Evolutionary conservation across 2,329 filamentous ascomycete species (phyloP), one percentile per base, ranked within the genome.

Genomic region (Fusarium graminum): DNA sequence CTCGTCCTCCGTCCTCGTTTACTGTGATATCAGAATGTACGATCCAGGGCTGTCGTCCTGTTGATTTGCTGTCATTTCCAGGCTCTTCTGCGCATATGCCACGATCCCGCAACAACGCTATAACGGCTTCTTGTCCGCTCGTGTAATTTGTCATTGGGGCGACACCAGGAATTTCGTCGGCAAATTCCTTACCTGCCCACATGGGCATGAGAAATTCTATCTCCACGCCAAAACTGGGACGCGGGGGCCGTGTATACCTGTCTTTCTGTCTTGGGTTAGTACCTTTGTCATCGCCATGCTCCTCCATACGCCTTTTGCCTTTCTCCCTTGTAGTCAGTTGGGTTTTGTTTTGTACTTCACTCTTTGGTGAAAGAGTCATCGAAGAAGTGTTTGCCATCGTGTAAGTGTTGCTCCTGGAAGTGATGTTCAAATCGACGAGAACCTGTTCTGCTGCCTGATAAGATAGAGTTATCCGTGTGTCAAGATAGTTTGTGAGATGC

Each of bases 141-240:
- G 1, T 6, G 3, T 29, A 30, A 7, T 30, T 10, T 11, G 25
- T 22, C 13, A 26, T 34, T 38, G 51, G 51, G 11, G 59, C 51
- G 22, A 63, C 30, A 25, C 43, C 59, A 19, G 59, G 40, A 12
- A 63, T 45, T 9, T 47, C 43, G 32, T 58, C 39, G 19, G 58
- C 59, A 7, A 32, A 26, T 16, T 58, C 40, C 26, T 25, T 29
- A 17, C 17, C 17, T 14, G 39, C 26, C 12, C 25, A 3, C 10
- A 17, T 26, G 12, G 57, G 47, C 65, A 51, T 45, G n/a, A 70
- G 41, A 19, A 65, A 72, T 36, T 65, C 71, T 19, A 67, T 28
- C 51, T 69, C 68, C 16, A 68, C 60, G 3, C 71, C 70, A 29
- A 69, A 74, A 42, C 67, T 66, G 11, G 65, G 38, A 11, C 57